A percentile compares a stretch with the other conserved stretches of the same genome.
Conservation (phyloP, 805 yeast genomes). For the Zygoascus ofunaensis region DNA sequence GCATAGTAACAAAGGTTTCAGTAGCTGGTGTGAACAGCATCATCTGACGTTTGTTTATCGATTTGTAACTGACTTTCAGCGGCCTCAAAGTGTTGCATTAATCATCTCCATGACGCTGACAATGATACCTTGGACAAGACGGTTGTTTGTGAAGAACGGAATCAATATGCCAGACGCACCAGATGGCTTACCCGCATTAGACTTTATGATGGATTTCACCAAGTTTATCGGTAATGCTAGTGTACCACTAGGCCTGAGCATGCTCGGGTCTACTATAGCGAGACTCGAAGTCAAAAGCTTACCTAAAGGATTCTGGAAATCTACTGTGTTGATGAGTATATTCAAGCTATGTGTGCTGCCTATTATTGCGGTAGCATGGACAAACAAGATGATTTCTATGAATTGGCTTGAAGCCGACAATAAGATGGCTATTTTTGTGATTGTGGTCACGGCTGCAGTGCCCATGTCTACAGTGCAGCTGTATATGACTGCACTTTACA, state of each 20-base stretch:
- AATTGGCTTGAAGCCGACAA: conserved; percentile 57
- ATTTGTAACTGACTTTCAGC: conserved; percentile 32
- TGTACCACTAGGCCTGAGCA: conserved; percentile 75
- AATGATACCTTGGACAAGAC: conserved; percentile 81
- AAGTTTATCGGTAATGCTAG: conserved; percentile 76
- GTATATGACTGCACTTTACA: conserved; percentile 79
- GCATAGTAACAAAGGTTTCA: background rate
- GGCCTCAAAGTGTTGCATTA: conserved; percentile 70
- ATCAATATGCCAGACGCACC: conserved; percentile 63
- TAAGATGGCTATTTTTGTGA: conserved; percentile 56
- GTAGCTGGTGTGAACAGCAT: background rate
- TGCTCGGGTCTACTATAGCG: conserved; percentile 84
- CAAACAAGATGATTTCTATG: conserved; percentile 48
- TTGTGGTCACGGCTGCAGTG: conserved; percentile 64
- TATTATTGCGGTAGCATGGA: conserved; percentile 62
- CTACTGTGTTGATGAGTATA: conserved; percentile 48
- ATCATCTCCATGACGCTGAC: conserved; percentile 55
- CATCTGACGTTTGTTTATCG: background rate
- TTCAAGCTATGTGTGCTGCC: conserved; percentile 64
- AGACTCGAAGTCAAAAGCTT: conserved; percentile 51
- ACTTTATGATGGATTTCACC: conserved; percentile 75
- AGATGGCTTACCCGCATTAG: conserved; percentile 72
- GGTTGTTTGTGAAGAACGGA: conserved; percentile 47
- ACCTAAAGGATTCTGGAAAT: conserved; percentile 58
- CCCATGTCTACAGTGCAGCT: conserved; percentile 87